A percentile compares a stretch with the other conserved stretches of the same genome.
Evolutionary conservation across 139 green algal species (phyloP).

Genomic region (Chlamydomonas applanata): DNA sequence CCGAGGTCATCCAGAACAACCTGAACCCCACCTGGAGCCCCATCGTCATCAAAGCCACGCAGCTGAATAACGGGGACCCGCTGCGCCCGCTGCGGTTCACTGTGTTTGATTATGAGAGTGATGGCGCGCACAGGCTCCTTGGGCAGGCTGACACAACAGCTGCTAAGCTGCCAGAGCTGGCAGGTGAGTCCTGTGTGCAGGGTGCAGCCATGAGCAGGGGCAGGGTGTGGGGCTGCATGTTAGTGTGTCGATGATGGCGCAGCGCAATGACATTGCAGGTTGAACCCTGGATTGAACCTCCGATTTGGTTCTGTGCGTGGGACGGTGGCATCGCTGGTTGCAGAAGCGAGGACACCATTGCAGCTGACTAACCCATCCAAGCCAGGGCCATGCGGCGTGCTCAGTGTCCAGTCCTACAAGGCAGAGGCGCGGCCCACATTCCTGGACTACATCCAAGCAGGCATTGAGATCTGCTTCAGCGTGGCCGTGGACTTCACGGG

Average conservation of each 20-base stretch:
- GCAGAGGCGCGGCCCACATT: constrained; percentile 21
- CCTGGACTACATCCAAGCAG: constrained; percentile 45
- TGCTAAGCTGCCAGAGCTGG: too few relatives aligned
- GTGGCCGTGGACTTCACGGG: constrained; percentile 52
- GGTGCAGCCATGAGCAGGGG: too few relatives aligned
- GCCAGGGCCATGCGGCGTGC: too few relatives aligned
- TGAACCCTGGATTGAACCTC: too few relatives aligned
- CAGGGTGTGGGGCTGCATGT: too few relatives aligned
- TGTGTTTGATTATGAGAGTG: constrained; percentile 24
- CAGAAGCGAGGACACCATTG: too few relatives aligned
- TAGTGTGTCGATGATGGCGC: background rate
- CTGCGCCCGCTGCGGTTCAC: constrained; percentile 24
- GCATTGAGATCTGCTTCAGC: constrained; percentile 44
- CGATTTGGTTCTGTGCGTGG: too few relatives aligned
- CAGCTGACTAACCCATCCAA: too few relatives aligned
- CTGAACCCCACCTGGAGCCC: constrained; percentile 39
- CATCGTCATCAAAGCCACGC: constrained; percentile 14
- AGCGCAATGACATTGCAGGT: too few relatives aligned
- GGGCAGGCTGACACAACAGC: background rate
- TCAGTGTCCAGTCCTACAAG: background rate
- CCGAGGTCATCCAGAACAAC: constrained; percentile 36
- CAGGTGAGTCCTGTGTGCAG: background rate
- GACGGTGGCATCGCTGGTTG: too few relatives aligned
- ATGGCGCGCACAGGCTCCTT: constrained; percentile 25
- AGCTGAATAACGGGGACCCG: constrained; percentile 41